Percentiles rank a stretch among this genome's conserved stretches.
phyloP scores from a whole-genome alignment of 1,284 basidiomycete species.

The Lentinula novae-zelandiae region DNA sequence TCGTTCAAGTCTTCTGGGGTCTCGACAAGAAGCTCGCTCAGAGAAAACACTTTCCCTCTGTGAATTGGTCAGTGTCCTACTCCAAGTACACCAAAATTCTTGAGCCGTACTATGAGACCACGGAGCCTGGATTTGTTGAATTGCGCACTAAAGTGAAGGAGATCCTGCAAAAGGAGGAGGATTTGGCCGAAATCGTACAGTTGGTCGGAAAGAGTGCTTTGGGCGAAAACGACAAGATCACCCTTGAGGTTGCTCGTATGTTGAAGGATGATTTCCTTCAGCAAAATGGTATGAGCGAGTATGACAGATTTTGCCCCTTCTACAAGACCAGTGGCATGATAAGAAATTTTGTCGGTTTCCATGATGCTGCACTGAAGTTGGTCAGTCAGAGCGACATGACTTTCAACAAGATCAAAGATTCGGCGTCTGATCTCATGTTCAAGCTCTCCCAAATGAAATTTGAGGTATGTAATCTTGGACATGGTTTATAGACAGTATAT shows the following conservation, averaged over 20 bases:
- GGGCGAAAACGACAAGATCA: constrained; percentile 98
- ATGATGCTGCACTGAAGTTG: constrained; percentile 84
- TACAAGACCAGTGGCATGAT: constrained; percentile 98
- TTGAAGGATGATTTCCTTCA: constrained; percentile 98
- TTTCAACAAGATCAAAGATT: constrained; percentile 91
- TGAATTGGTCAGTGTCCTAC: constrained; percentile 99
- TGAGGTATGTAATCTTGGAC: constrained; percentile 55
- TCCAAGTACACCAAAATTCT: constrained; percentile 98
- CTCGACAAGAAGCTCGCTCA: constrained; percentile 96
- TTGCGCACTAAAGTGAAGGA: constrained; percentile 91
- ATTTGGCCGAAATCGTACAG: constrained; percentile 98
- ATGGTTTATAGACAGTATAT: constrained; percentile 6
- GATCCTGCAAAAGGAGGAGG: constrained; percentile 98
- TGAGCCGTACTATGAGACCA: constrained; percentile 89
- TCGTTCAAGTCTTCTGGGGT: constrained; percentile 99
- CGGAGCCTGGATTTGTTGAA: constrained; percentile 91
- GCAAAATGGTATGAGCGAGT: constrained; percentile 98
- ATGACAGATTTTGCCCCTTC: constrained; percentile 97
- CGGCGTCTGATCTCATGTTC: constrained; percentile 86
- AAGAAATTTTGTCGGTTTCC: constrained; percentile 93
- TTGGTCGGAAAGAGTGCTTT: constrained; percentile 98
- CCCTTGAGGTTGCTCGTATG: constrained; percentile 95
- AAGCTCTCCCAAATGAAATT: constrained; percentile 99
- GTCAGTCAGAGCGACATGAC: constrained; percentile 86
- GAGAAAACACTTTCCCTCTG: constrained; percentile 97